phyloP scores from a whole-genome alignment of 2,329 filamentous ascomycete species.

The Arthrinium phaeospermum region DNA sequence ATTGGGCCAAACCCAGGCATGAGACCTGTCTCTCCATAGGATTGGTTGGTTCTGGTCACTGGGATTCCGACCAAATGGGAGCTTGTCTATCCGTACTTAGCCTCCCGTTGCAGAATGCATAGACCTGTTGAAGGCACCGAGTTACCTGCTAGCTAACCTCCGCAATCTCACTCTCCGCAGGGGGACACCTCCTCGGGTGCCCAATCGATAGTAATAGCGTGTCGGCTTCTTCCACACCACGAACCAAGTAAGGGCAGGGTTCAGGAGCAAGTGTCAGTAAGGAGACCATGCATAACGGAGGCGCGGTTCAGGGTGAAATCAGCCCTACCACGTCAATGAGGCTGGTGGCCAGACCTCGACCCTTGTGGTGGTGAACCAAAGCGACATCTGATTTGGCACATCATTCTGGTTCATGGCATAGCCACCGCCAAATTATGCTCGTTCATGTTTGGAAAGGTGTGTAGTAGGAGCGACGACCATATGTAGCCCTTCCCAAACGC shows the following conservation, averaged over 20 bases:
- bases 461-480: neutral
- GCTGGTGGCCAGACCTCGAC: neutral
- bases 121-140: neutral
- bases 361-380: neutral
- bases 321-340: neutral
- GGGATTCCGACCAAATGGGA: neutral
- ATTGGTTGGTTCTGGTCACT: neutral
- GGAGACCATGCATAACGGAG: slow-evolving; percentile 6
- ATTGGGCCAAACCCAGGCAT: neutral
- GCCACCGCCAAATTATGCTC: neutral
- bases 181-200: neutral
- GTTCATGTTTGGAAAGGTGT: neutral
- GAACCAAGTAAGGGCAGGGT: neutral
- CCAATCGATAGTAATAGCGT: slow-evolving; percentile 6
- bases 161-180: slow-evolving; percentile 3
- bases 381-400: neutral
- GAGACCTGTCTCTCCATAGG: neutral
- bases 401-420: neutral
- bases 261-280: slow-evolving; percentile 5
- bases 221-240: neutral
- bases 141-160: neutral
- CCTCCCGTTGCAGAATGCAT: slow-evolving; percentile 7
- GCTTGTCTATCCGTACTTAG: neutral
- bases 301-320: neutral
- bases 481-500: neutral